These are phyloP conservation scores for Pachysandra terminalis DNA, from an alignment of 164 flowering plant species.

Conservation along the genomic window DNA sequence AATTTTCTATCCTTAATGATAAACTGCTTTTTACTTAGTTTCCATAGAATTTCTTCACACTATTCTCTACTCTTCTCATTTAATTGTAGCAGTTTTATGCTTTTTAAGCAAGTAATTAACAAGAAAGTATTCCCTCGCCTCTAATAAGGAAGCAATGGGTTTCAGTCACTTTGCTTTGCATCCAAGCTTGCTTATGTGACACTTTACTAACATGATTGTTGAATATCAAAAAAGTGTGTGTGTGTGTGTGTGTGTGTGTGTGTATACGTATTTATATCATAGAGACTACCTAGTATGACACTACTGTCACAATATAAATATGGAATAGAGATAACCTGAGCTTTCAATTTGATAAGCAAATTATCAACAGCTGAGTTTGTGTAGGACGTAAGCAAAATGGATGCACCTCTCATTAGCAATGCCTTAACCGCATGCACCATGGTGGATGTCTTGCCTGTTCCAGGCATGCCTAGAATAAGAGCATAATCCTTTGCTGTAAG, in stretches of 20 bases:
- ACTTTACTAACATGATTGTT: not conserved
- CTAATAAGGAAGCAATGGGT: not conserved
- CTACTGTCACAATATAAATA: not conserved
- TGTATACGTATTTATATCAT: too few species aligned
- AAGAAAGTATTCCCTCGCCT: not conserved
- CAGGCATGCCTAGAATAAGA: conserved; percentile 98
- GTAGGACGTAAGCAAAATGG: conserved; percentile 94
- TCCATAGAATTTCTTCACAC: too few species aligned
- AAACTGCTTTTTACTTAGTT: too few species aligned
- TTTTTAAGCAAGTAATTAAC: too few species aligned
- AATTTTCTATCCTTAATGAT: not conserved
- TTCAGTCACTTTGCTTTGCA: not conserved
- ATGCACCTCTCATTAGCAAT: conserved; percentile 86
- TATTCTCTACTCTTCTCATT: too few species aligned
- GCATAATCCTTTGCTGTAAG: conserved; percentile 93
- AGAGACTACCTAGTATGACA: not conserved
- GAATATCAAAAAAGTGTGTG: not conserved
- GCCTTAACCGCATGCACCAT: conserved; percentile 99
- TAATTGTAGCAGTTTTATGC: too few species aligned
- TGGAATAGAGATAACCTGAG: conserved; percentile 64
- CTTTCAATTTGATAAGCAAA: conserved; percentile 88
- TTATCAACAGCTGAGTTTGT: conserved; percentile 98
- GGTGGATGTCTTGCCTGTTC: conserved; percentile 97
- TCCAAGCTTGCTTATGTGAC: not conserved
- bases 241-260: too few species aligned